Base-by-base conservation (phyloP, 192 early-diverging fungal species). In the Linnemannia exigua region DNA sequence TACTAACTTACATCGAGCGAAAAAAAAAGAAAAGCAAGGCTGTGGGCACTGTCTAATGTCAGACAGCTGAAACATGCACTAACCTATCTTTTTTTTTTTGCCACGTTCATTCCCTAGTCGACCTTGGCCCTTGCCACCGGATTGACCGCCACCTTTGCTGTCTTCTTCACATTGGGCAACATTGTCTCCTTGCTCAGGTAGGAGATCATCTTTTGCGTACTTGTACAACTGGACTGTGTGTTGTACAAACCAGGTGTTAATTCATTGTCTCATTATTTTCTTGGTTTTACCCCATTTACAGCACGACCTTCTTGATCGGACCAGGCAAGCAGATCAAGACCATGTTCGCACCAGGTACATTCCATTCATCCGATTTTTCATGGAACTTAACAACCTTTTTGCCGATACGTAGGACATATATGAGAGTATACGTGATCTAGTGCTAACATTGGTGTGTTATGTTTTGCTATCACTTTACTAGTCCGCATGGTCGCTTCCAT, bases 161-260 rank as follows among this genome's bases (percentile, higher is more conserved):
- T 97, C 50, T 90, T 98, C 61, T 99, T 98, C 85, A 96, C 96
- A 61, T 77, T 97, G 20, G 98, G 98, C 67, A 99, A 99, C 86
- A 77, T 98, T 28, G 74, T 98, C 28, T 96, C 97, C 38, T 79
- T 99, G 73, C 70, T 96, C 72, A 92, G 91, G 91, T 92, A 90
- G 31, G 12, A 63, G 1, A 63, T 58, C 22, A 22, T 2, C 6
- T 20, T 17, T 25, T 19, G 20, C 16, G n/a, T 33, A 35, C 7
- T 31, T 31, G 52, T 74, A 33, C 58, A 22, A n/a, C n/a, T n/a
- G 0, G 8, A 12, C 9, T 48, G 52, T 28, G 31, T n/a, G 16
- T n/a, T 33, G 0, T 35, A 28, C 19, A 33, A 19, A 35, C n/a
- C 15, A 12, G n/a, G 28, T 25, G 28, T 12, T 63, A 63, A 63